A percentile compares a stretch with the other conserved stretches of the same genome.
Conservation (phyloP, 2,329 filamentous ascomycete species). For the Fusarium sp. region DNA sequence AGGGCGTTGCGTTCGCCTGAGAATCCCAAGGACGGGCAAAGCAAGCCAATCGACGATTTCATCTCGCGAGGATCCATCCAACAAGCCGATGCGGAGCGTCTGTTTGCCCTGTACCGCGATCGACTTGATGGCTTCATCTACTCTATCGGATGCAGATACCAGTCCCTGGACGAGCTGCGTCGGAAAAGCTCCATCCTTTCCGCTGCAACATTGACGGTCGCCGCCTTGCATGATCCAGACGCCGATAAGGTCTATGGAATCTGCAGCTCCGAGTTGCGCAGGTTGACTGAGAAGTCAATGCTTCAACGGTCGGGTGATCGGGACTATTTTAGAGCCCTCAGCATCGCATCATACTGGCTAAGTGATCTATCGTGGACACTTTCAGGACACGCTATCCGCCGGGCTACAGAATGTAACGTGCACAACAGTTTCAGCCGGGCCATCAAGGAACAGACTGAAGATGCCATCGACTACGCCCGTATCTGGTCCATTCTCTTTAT, state of each 20-base stretch:
- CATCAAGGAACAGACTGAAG: constrained; percentile 49
- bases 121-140: constrained; percentile 62
- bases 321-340: constrained; percentile 68
- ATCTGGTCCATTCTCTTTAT: constrained; percentile 70
- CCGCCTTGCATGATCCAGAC: constrained; percentile 66
- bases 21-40: background rate
- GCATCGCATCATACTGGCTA: constrained; percentile 71
- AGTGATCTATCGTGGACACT: constrained; percentile 71
- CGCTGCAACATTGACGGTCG: constrained; percentile 66
- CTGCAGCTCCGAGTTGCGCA: constrained; percentile 65
- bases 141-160: constrained; percentile 59
- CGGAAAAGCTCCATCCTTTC: constrained; percentile 65
- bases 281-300: constrained; percentile 60
- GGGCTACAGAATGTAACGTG: constrained; percentile 58
- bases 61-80: constrained; percentile 53
- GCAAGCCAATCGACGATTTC: constrained; percentile 39
- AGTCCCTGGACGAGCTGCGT: constrained; percentile 60
- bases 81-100: constrained; percentile 58
- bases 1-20: constrained; percentile 47
- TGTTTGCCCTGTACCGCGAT: constrained; percentile 61
- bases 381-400: constrained; percentile 61
- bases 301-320: constrained; percentile 49
- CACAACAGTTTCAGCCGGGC: constrained; percentile 52
- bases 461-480: constrained; percentile 61
- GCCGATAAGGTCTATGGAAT: constrained; percentile 61